Base-by-base conservation (phyloP, 306 rosid species). In the Vigna mungo region DNA sequence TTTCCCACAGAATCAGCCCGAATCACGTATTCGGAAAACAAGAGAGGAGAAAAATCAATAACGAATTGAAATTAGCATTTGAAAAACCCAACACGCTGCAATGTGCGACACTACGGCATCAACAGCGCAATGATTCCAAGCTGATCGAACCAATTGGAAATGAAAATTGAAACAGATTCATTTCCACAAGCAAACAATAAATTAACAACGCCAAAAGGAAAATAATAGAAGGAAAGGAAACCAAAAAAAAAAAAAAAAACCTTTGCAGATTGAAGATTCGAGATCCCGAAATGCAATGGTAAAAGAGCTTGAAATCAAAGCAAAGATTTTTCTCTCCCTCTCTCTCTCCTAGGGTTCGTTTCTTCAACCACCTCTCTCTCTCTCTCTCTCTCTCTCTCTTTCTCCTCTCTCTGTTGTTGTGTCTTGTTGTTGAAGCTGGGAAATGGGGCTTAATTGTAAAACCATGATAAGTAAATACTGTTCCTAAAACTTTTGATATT, bases 271-370 rank as follows among this genome's bases (percentile, higher is more conserved):
- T 76, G 81, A 84, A 78, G 85, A 87, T 82, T 85, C 91, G 82
- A 89, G 93, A 92, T 92, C 91, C 87, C 83, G 62, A 72, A 87
- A 87, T 77, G 89, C 73, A 87, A 84, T 76, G 84, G 71, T 47
- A 70, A 67, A 77, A 85, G 85, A 78, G 80, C 78, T 87, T 70
- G 84, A 88, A 79, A 79, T 79, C 71, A 60, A 84, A 85, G 82
- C 75, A 80, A 59, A 20, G 74, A 61, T 36, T 56, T 55, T 32
- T 75, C 7, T 34, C 5, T 34, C 37, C 5, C 37, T 32, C 65
- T 68, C 77, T 78, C 74, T 80, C 68, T 72, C 59, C 59, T 86
- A 88, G 97, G 97, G 97, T 90, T 90, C 77, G 78, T 55, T 78
- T 78, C 72, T 60, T 51, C 72, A 72, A 72, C 78, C n/a, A 72